These are phyloP conservation scores for Kwoniella dejecticola DNA, from an alignment of 768 basidiomycete species.

Conservation along the genomic window DNA sequence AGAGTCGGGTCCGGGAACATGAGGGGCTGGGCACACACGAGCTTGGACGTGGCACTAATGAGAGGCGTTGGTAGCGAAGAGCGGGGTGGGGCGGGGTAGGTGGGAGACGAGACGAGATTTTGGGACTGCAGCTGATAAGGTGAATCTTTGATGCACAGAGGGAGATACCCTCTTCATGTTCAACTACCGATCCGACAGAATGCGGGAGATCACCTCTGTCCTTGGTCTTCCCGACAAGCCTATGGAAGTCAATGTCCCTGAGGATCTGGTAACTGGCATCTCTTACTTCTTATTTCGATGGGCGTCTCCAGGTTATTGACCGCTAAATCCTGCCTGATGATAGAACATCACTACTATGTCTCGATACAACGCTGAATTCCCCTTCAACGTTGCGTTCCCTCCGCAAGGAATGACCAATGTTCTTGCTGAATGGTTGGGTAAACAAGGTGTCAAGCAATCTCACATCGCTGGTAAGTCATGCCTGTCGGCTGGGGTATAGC, in stretches of 20 bases:
- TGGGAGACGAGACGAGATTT: background rate
- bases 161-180: conserved; percentile 90
- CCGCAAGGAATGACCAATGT: conserved; percentile 92
- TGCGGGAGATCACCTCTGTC: conserved; percentile 84
- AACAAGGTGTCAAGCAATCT: conserved; percentile 76
- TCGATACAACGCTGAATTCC: conserved; percentile 84
- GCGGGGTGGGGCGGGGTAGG: conserved; percentile 5
- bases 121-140: background rate
- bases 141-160: conserved; percentile 60
- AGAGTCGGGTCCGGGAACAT: no score
- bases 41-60: no score
- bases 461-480: conserved; percentile 72
- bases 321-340: no score
- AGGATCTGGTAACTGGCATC: conserved; percentile 67
- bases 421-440: conserved; percentile 85
- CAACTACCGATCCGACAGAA: conserved; percentile 96
- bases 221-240: conserved; percentile 81
- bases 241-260: conserved; percentile 77
- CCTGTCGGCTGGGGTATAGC: no score
- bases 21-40: background rate
- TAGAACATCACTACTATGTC: conserved; percentile 93
- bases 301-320: background rate
- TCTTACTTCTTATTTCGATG: background rate
- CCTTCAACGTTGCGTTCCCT: conserved; percentile 88
- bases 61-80: no score